Evolutionary conservation across 208 protist genomes (phyloP).

Genomic region (Leishmania gerbilli): DNA sequence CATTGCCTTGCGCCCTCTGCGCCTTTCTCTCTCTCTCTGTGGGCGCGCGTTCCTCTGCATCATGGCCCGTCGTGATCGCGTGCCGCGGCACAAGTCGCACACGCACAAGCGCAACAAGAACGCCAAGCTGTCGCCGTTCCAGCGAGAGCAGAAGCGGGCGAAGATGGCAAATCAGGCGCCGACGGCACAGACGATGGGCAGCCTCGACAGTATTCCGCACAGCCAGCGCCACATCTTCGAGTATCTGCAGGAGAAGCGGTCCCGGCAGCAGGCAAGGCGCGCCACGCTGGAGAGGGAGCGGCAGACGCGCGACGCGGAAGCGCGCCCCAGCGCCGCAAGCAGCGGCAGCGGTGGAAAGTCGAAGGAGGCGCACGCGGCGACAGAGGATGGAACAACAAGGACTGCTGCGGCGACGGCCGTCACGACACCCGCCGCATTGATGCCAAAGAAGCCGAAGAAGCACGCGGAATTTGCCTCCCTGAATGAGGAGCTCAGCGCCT

Average conservation of each 20-base stretch:
- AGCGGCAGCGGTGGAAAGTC: not conserved
- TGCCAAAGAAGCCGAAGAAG: conserved; percentile 14
- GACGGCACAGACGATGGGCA: conserved; percentile 35
- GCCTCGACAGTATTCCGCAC: conserved; percentile 56
- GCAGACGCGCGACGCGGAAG: not conserved
- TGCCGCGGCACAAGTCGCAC: conserved; percentile 78
- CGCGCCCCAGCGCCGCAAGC: not conserved
- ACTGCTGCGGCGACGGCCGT: not conserved
- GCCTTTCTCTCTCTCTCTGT: not conserved
- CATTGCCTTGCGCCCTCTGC: not conserved
- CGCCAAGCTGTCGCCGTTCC: conserved; percentile 86
- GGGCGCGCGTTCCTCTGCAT: not conserved
- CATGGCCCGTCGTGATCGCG: conserved; percentile 79
- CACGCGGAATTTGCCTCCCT: conserved; percentile 28
- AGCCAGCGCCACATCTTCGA: conserved; percentile 66
- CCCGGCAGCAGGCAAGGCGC: conserved; percentile 36
- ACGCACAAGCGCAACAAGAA: conserved; percentile 77
- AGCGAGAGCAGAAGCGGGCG: conserved; percentile 70
- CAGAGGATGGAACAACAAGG: too few species aligned
- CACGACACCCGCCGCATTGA: not conserved
- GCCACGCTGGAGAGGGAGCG: conserved; percentile 22
- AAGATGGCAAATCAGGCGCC: conserved; percentile 83
- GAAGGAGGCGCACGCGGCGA: not conserved
- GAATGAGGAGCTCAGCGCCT: conserved; percentile 39
- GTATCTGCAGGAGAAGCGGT: conserved; percentile 56